Conservation (phyloP, 306 rosid genomes). For the Heteromeles arbutifolia region DNA sequence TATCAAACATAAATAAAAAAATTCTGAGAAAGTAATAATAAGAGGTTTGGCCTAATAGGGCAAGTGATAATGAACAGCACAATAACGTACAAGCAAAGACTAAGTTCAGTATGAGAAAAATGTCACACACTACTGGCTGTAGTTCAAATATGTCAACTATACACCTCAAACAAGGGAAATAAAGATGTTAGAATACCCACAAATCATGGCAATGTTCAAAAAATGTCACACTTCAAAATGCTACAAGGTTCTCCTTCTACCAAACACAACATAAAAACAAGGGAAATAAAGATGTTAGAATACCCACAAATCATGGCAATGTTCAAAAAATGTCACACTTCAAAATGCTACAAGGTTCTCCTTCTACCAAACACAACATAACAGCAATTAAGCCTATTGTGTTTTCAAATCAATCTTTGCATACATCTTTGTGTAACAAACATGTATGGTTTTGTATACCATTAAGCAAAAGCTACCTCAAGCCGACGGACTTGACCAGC, state of each 20-base stretch:
- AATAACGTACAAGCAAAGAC: background rate
- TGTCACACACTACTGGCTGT: background rate
- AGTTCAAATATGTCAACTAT: background rate
- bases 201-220: background rate
- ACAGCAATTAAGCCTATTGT: background rate
- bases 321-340: background rate
- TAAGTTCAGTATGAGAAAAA: background rate
- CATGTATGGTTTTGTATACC: background rate
- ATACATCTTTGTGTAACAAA: background rate
- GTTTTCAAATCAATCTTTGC: background rate
- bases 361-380: background rate
- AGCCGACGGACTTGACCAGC: conserved; percentile 58
- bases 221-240: background rate
- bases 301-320: background rate
- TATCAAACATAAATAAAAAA: background rate
- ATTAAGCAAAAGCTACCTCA: conserved; percentile 59
- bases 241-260: background rate
- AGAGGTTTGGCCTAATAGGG: background rate
- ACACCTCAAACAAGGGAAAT: background rate
- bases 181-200: background rate
- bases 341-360: background rate
- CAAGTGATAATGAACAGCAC: background rate
- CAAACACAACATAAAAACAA: background rate
- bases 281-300: background rate
- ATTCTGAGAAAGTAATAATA: background rate